Conservation (phyloP, 2,329 filamentous ascomycete species). For the Harringtonia lauricola region DNA sequence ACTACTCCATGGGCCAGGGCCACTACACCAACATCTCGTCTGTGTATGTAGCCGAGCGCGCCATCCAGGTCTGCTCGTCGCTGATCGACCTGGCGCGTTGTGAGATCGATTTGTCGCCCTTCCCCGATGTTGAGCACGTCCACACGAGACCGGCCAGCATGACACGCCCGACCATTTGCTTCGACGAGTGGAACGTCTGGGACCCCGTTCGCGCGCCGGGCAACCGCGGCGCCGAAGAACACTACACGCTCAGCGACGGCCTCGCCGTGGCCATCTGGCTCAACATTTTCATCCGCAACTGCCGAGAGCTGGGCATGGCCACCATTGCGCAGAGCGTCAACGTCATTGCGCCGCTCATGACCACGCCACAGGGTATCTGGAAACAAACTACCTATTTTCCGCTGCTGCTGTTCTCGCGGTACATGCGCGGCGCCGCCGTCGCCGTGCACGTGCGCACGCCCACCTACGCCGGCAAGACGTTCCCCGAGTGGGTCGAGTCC, state of each 20-base stretch:
- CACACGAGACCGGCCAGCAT: background rate
- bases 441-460: slow-evolving; percentile 52
- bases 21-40: background rate
- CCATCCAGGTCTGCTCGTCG: slow-evolving; percentile 57
- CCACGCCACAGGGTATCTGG: slow-evolving; percentile 47
- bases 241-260: slow-evolving; percentile 64
- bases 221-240: slow-evolving; percentile 60
- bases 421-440: slow-evolving; percentile 64
- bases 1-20: slow-evolving; percentile 54
- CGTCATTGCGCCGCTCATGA: slow-evolving; percentile 69
- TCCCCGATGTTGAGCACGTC: slow-evolving; percentile 35
- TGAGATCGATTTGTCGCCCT: background rate
- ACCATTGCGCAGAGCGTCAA: slow-evolving; percentile 72
- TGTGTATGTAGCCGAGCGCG: slow-evolving; percentile 50
- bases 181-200: slow-evolving; percentile 83
- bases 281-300: slow-evolving; percentile 66
- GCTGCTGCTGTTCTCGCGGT: slow-evolving; percentile 54
- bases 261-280: slow-evolving; percentile 66
- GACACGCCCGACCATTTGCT: slow-evolving; percentile 52
- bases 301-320: slow-evolving; percentile 62
- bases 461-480: slow-evolving; percentile 56
- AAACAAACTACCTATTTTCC: slow-evolving; percentile 72
- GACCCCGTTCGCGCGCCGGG: slow-evolving; percentile 61
- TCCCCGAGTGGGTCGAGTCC: slow-evolving; percentile 55
- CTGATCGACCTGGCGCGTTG: slow-evolving; percentile 60